Percentiles rank a stretch among this genome's conserved stretches.
These are phyloP conservation scores for Mycena floridula DNA, from an alignment of 768 basidiomycete species.

Conservation along the genomic window DNA sequence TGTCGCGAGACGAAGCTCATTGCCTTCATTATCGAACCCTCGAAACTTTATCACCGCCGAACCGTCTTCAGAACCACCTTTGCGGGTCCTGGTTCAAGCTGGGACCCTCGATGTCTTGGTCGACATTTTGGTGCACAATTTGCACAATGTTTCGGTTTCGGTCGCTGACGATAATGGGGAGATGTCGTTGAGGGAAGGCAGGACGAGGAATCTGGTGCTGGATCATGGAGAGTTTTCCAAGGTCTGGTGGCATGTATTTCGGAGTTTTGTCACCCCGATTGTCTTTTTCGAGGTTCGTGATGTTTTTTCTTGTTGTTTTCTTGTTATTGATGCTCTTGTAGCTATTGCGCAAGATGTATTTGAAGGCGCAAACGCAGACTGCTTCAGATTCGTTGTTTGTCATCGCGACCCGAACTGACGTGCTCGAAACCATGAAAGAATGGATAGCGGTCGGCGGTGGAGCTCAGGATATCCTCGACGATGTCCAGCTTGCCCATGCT, in stretches of 20 bases:
- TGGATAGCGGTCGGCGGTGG: constrained; percentile 75
- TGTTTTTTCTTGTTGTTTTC: constrained; percentile 3
- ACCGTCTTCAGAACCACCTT: constrained; percentile 59
- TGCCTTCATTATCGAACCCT: constrained; percentile 69
- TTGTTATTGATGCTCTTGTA: constrained; percentile 20
- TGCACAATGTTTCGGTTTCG: constrained; percentile 71
- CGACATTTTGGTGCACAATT: constrained; percentile 69
- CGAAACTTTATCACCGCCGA: constrained; percentile 55
- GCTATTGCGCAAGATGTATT: constrained; percentile 73
- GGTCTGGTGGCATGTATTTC: constrained; percentile 81
- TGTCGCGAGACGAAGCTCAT: constrained; percentile 64
- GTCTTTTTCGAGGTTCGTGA: constrained; percentile 74
- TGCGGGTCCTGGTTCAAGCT: constrained; percentile 73
- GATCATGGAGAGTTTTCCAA: constrained; percentile 68
- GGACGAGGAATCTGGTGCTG: constrained; percentile 64
- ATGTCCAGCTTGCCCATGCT: constrained; percentile 53
- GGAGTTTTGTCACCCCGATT: constrained; percentile 75
- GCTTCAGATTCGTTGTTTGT: constrained; percentile 43
- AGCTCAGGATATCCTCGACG: constrained; percentile 74
- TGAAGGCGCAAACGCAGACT: constrained; percentile 31
- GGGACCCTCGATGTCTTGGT: constrained; percentile 74
- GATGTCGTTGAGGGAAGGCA: constrained; percentile 69
- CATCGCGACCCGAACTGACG: constrained; percentile 50
- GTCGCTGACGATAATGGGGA: constrained; percentile 87
- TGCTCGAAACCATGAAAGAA: constrained; percentile 58